Evolutionary conservation across 805 yeast species (phyloP).

Genomic region (Lachancea fermentati): DNA sequence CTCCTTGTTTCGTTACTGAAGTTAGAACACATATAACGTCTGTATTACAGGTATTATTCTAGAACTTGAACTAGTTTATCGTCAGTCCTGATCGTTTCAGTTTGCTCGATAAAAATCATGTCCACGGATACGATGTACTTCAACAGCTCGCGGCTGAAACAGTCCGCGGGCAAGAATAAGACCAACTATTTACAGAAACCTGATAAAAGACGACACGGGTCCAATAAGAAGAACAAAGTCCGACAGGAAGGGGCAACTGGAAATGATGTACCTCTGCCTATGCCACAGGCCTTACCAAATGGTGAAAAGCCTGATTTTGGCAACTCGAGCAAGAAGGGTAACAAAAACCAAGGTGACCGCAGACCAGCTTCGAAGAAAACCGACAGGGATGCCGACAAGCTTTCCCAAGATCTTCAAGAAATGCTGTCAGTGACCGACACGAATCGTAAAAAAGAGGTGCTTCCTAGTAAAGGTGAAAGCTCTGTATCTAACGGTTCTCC

Average conservation of each 20-base stretch:
- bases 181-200: conserved; percentile 13
- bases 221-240: conserved; percentile 12
- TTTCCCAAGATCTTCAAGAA: conserved; percentile 14
- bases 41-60: background rate
- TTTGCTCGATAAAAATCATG: conserved; percentile 12
- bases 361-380: conserved; percentile 1
- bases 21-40: background rate
- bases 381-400: conserved; percentile 9
- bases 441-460: conserved; percentile 1
- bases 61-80: background rate
- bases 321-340: conserved; percentile 10
- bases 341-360: background rate
- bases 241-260: conserved; percentile 11
- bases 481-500: background rate
- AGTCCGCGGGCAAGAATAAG: conserved; percentile 23
- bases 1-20: background rate
- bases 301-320: conserved; percentile 33
- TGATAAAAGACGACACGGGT: conserved; percentile 12
- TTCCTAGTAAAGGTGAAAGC: background rate
- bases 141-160: conserved; percentile 28
- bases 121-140: conserved; percentile 31
- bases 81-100: background rate
- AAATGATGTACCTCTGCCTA: conserved; percentile 15
- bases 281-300: conserved; percentile 27
- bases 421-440: conserved; percentile 9